phyloP scores from a whole-genome alignment of 192 early-diverging fungal species.

The Coemansia sp. region DNA sequence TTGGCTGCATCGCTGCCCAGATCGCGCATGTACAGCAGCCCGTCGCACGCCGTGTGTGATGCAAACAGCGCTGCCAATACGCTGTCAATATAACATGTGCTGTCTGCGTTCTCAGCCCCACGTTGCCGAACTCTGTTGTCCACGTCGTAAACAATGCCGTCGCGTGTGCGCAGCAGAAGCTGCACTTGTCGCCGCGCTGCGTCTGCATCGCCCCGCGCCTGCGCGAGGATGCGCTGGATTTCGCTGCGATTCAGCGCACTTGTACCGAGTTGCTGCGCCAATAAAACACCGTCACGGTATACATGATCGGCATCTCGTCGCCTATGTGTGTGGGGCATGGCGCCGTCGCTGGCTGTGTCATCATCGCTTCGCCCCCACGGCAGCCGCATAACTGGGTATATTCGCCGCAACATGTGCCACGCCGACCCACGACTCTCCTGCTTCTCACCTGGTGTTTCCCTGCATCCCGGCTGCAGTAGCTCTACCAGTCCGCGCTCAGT shows the following conservation, averaged over 20 bases:
- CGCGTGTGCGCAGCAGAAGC: slow-evolving; percentile 22
- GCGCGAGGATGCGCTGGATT: slow-evolving; percentile 14
- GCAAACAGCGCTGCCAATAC: slow-evolving; percentile 70
- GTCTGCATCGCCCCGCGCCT: slow-evolving; percentile 22
- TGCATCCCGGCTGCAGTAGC: slow-evolving; percentile 10
- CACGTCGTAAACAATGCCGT: slow-evolving; percentile 31
- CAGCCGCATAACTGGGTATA: slow-evolving; percentile 1
- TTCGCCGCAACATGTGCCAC: slow-evolving; percentile 11
- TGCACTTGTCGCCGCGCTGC: slow-evolving; percentile 21
- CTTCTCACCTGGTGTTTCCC: slow-evolving; percentile 7
- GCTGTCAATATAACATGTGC: slow-evolving; percentile 69
- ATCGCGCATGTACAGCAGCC: slow-evolving; percentile 55
- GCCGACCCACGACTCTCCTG: background rate
- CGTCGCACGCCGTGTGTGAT: slow-evolving; percentile 59
- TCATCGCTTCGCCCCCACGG: slow-evolving; percentile 12
- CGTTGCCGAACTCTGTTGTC: slow-evolving; percentile 14
- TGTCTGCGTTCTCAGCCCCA: slow-evolving; percentile 65
- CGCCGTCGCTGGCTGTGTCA: slow-evolving; percentile 41
- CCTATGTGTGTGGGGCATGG: slow-evolving; percentile 17
- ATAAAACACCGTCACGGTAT: slow-evolving; percentile 6
- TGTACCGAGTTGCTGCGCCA: slow-evolving; percentile 29
- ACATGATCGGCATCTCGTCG: slow-evolving; percentile 18
- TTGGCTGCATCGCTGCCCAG: slow-evolving; percentile 43
- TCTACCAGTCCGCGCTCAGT: slow-evolving; percentile 20
- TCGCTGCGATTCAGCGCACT: slow-evolving; percentile 20